Conservation (phyloP, 208 protist genomes). For the Leishmania gerbilli region DNA sequence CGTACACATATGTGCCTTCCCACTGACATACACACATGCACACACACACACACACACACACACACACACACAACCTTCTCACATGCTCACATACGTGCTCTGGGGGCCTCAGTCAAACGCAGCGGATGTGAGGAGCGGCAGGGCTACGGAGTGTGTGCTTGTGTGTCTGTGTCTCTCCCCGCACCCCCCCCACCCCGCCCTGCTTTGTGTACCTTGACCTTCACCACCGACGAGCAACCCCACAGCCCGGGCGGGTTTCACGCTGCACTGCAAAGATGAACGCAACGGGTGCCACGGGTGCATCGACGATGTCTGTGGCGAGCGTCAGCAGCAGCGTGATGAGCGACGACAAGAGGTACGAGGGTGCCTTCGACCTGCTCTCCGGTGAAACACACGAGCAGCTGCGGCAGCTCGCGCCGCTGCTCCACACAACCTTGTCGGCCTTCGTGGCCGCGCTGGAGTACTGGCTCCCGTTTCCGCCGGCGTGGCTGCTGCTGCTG, state of each 20-base stretch:
- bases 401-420: conserved; percentile 9
- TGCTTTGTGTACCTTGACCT: not conserved
- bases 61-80: not conserved
- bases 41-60: no score
- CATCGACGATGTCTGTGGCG: not conserved
- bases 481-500: conserved; percentile 32
- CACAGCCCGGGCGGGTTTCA: not conserved
- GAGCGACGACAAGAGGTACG: not conserved
- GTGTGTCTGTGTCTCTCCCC: not conserved
- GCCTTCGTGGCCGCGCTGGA: conserved; percentile 6
- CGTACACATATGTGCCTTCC: not conserved
- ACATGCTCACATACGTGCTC: not conserved
- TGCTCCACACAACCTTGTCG: conserved; percentile 11
- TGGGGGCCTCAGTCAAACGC: not conserved
- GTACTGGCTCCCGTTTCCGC: conserved; percentile 23
- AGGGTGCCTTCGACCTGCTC: not conserved
- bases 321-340: not conserved
- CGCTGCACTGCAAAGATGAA: not conserved
- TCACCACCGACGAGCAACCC: not conserved
- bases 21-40: not conserved
- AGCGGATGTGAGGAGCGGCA: not conserved
- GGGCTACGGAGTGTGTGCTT: not conserved
- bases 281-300: not conserved
- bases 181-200: not conserved
- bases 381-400: not conserved